These are phyloP conservation scores for Aspergillus saccharolyticus DNA, from an alignment of 495 filamentous ascomycete species.

Conservation along the genomic window DNA sequence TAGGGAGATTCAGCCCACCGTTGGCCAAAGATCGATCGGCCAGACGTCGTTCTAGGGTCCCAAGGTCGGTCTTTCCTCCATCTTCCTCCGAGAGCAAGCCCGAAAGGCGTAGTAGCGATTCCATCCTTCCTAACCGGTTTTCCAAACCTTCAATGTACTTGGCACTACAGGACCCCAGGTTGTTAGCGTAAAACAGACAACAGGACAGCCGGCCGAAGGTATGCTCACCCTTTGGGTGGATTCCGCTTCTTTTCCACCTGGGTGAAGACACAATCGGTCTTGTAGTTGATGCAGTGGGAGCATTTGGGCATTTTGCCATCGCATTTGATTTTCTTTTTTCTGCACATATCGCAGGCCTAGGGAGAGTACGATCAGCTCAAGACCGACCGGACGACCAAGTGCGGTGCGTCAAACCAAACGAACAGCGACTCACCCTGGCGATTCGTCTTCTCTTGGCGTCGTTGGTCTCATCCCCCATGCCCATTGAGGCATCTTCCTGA, in stretches of 20 bases:
- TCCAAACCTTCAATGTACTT: slow-evolving; percentile 98
- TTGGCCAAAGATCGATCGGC: slow-evolving; percentile 54
- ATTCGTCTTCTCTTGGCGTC: slow-evolving; percentile 90
- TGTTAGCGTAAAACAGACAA: slow-evolving; percentile 13
- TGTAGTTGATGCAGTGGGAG: slow-evolving; percentile 96
- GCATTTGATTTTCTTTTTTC: slow-evolving; percentile 99
- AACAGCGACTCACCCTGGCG: slow-evolving; percentile 61
- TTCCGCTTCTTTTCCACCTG: slow-evolving; percentile 98
- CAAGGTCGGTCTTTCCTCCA: slow-evolving; percentile 82
- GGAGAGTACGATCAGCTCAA: slow-evolving; percentile 17
- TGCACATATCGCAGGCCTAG: slow-evolving; percentile 97
- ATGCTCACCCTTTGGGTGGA: slow-evolving; percentile 88
- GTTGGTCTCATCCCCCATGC: slow-evolving; percentile 56
- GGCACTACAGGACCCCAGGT: slow-evolving; percentile 49
- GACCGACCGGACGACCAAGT: slow-evolving; percentile 1
- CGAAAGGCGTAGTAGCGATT: slow-evolving; percentile 78
- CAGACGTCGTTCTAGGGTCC: slow-evolving; percentile 77
- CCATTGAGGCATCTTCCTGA: slow-evolving; percentile 46
- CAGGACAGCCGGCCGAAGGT: background rate
- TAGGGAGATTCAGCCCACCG: slow-evolving; percentile 33
- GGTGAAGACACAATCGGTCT: slow-evolving; percentile 95
- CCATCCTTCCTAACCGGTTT: slow-evolving; percentile 91
- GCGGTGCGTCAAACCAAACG: background rate
- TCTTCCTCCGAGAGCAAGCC: slow-evolving; percentile 85
- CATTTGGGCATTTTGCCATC: slow-evolving; percentile 94